Evolutionary conservation across 2,329 filamentous ascomycete species (phyloP).

Genomic region (Berkeleyomyces basicola): DNA sequence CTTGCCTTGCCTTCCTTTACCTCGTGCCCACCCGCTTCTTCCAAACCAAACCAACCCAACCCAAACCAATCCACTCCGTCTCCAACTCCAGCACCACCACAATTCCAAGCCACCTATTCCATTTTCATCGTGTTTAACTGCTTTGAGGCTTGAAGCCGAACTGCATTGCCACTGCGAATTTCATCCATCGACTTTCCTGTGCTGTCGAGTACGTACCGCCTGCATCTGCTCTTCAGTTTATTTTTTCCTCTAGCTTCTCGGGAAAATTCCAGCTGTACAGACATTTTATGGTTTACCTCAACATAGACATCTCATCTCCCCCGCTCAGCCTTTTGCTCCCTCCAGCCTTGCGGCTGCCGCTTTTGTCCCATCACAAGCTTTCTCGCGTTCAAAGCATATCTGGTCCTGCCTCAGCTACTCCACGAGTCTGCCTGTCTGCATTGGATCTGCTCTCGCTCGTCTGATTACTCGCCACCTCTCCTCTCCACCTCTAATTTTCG

Average conservation of each 20-base stretch:
- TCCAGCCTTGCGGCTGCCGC: slow-evolving; percentile 3
- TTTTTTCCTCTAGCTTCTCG: not conserved
- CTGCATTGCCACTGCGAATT: not conserved
- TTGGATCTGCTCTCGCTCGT: too few species aligned
- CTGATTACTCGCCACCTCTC: too few species aligned
- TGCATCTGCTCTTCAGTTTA: not conserved
- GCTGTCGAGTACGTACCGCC: not conserved
- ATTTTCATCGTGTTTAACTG: not conserved
- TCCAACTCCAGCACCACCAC: too few species aligned
- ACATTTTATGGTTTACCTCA: not conserved
- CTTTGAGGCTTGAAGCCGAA: not conserved
- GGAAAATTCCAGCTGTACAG: not conserved
- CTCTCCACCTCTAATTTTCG: too few species aligned
- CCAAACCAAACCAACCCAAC: too few species aligned
- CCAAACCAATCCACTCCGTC: too few species aligned
- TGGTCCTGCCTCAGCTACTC: not conserved
- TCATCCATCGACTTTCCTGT: not conserved
- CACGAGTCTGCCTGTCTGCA: too few species aligned
- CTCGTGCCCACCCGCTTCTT: too few species aligned
- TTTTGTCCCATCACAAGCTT: not conserved
- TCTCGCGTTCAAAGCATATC: not conserved
- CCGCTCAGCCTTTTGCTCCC: slow-evolving; percentile 5
- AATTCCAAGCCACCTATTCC: slow-evolving; percentile 1
- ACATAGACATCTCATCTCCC: not conserved
- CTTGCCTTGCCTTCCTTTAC: too few species aligned